Evolutionary conservation across 192 early-diverging fungal species (phyloP).

Genomic region (Backusella tuberculispora): DNA sequence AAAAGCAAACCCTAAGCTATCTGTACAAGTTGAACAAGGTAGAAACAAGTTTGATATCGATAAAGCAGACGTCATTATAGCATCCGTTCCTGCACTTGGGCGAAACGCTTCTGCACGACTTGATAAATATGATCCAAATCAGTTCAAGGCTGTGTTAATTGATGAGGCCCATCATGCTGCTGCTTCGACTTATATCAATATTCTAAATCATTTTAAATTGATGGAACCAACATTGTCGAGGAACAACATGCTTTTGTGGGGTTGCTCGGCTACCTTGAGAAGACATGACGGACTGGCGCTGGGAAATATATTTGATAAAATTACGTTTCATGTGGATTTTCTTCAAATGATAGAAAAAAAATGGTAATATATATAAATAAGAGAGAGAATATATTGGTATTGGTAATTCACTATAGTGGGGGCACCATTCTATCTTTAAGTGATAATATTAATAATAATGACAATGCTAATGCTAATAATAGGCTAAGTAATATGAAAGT

Average conservation of each 20-base stretch:
- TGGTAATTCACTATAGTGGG: background rate
- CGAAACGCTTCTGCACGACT: constrained; percentile 51
- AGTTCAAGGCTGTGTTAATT: constrained; percentile 90
- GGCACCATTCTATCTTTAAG: background rate
- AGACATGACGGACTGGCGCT: constrained; percentile 83
- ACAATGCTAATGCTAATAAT: background rate
- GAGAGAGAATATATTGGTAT: background rate
- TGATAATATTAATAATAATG: background rate
- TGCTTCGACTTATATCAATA: constrained; percentile 70
- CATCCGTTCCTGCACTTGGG: constrained; percentile 79
- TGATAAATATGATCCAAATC: constrained; percentile 65
- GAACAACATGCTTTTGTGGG: constrained; percentile 76
- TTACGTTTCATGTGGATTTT: constrained; percentile 76
- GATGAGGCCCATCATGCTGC: constrained; percentile 95
- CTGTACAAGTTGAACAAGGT: constrained; percentile 73
- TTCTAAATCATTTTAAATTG: constrained; percentile 74
- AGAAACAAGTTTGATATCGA: constrained; percentile 52
- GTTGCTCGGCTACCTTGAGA: constrained; percentile 89
- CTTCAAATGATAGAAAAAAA: constrained; percentile 82
- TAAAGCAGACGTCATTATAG: constrained; percentile 74
- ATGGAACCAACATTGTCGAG: constrained; percentile 37
- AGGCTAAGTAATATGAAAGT: constrained; percentile 71
- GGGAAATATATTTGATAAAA: constrained; percentile 69
- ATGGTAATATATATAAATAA: constrained; percentile 53
- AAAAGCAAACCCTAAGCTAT: constrained; percentile 57